Conservation (phyloP, 2,329 filamentous ascomycete species). For the Aspergillus sergii region DNA sequence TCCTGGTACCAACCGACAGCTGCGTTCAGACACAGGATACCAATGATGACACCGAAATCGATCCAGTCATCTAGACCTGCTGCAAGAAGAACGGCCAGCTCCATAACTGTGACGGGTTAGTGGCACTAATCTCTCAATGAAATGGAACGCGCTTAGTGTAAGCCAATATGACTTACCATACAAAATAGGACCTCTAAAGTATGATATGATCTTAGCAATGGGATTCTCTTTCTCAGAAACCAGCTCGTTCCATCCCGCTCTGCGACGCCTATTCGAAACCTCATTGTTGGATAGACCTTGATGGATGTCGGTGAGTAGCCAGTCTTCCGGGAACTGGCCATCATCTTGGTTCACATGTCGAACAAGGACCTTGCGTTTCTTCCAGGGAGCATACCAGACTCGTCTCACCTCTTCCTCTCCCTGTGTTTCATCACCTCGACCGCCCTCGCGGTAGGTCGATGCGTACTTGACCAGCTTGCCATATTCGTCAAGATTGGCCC, state of each 20-base stretch:
- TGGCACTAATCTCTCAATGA: not conserved
- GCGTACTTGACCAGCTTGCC: constrained; percentile 69
- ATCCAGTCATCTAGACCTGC: constrained; percentile 75
- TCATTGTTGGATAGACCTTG: constrained; percentile 62
- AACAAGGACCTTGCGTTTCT: constrained; percentile 37
- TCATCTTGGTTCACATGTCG: constrained; percentile 26
- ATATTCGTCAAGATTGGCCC: constrained; percentile 59
- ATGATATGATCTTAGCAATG: constrained; percentile 71
- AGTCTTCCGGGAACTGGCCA: constrained; percentile 62
- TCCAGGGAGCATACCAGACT: constrained; percentile 64
- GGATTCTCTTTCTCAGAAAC: constrained; percentile 77
- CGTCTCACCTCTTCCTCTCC: constrained; percentile 52
- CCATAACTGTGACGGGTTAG: constrained; percentile 59
- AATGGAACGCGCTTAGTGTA: not conserved
- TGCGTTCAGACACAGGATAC: constrained; percentile 73
- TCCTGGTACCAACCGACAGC: constrained; percentile 80
- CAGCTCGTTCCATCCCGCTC: constrained; percentile 72
- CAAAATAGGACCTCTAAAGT: constrained; percentile 75
- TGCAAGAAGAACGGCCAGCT: constrained; percentile 72
- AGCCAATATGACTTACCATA: constrained; percentile 61
- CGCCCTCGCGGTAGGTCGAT: constrained; percentile 63
- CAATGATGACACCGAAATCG: constrained; percentile 77
- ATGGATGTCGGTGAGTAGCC: constrained; percentile 69
- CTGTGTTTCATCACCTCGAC: constrained; percentile 43
- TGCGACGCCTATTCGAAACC: constrained; percentile 64